Evolutionary conservation across 78 protist genomes (phyloP), one percentile per base, ranked within the genome.

Genomic region (Chrysochromulina parva): DNA sequence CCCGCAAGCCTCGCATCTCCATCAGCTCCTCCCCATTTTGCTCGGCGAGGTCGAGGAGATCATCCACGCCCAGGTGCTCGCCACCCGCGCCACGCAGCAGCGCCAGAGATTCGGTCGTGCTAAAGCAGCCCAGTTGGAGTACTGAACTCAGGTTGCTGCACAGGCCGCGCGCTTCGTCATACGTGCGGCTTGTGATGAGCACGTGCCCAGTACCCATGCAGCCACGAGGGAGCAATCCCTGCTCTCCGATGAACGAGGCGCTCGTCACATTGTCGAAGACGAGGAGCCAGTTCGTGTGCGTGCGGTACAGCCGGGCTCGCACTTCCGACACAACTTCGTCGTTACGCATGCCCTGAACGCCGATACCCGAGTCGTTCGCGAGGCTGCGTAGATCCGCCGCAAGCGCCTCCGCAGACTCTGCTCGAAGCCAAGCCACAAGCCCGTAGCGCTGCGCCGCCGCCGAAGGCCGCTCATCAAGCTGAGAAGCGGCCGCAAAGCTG

Each of bases 21-120:
- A 38, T 38, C 38, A 38, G 38, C 38, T 38, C 38, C 38, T 38
- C 38, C 38, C 38, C 38, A 38, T 38, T 38, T 38, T 13, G 62
- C 62, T 58, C 62, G 62, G 62, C 62, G 62, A 58, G 62, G 28
- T 65, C 71, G 71, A 20, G 26, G 9, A 4, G 28, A 20, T 74
- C 82, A 24, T 74, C 82, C 57, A 48, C 82, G 54, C 82, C 82
- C 82, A 74, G 26, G 57, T 74, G 82, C 14, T 74, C 82, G 53
- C 82, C 82, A 24, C 82, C 82, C 57, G 82, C 82, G 6, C 6
- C 7, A 55, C 55, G 53, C 24, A 74, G 82, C 57, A 74, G 82
- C 24, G 3, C 5, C 57, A 38, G 82, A 3, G 82, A 28, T n/a
- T 48, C 82, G 54, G 9, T 22, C 16, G 57, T 7, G 57, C 57